phyloP scores from a whole-genome alignment of 129 eudicot genomes.

The Artemisia argyi region DNA sequence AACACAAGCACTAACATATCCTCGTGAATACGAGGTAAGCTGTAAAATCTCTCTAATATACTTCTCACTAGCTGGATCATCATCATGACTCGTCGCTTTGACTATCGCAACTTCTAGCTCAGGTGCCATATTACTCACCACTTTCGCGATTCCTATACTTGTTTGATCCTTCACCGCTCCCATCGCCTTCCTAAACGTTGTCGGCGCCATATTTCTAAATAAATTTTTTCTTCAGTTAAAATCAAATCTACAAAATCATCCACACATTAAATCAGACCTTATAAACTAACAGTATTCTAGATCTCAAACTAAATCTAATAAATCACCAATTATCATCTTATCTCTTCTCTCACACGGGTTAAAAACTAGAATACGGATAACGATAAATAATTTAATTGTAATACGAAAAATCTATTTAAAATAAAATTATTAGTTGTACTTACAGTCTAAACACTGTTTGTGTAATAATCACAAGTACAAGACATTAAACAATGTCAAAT shows the following conservation, averaged over 20 bases:
- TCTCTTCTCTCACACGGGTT: no score
- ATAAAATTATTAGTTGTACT: no score
- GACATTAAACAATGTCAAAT: no score
- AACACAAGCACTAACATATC: slow-evolving; percentile 66
- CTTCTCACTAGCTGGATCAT: slow-evolving; percentile 77
- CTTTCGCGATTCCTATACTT: slow-evolving; percentile 74
- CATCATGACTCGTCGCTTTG: slow-evolving; percentile 80
- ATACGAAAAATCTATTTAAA: no score
- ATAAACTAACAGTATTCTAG: no score
- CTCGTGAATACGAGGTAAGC: slow-evolving; percentile 56
- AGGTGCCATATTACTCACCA: slow-evolving; percentile 75
- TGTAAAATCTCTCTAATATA: slow-evolving; percentile 59
- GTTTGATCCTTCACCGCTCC: slow-evolving; percentile 88
- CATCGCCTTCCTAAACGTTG: slow-evolving; percentile 65
- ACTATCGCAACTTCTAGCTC: slow-evolving; percentile 76
- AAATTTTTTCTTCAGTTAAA: slow-evolving; percentile 6
- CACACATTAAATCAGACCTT: slow-evolving; percentile 14
- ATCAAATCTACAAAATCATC: slow-evolving; percentile 4
- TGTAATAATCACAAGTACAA: no score
- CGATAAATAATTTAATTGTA: no score
- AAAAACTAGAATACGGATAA: no score
- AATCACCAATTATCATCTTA: no score
- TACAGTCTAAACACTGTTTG: no score
- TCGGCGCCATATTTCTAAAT: slow-evolving; percentile 46
- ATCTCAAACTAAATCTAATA: no score